Conservation (phyloP, 768 basidiomycete species). For the Pleurotus tuoliensis region DNA sequence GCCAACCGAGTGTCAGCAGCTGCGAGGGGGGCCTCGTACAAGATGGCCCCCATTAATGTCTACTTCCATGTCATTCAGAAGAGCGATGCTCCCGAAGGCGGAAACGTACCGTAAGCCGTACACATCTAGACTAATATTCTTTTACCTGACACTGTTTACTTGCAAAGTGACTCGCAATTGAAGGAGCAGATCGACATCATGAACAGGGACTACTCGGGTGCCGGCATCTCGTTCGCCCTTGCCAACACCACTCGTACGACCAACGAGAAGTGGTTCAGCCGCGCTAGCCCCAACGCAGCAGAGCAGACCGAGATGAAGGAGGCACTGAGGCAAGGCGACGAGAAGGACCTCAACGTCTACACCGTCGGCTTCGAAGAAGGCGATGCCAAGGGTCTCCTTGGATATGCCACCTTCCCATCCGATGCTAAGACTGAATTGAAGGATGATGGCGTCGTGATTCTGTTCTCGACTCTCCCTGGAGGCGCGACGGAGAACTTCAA, state of each 20-base stretch:
- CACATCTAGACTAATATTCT: not conserved
- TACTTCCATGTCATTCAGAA: constrained; percentile 32
- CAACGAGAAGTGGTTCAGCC: constrained; percentile 46
- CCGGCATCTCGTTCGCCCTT: constrained; percentile 37
- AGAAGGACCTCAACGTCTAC: constrained; percentile 44
- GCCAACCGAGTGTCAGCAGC: constrained; percentile 29
- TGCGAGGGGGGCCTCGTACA: not conserved
- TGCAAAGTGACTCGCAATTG: constrained; percentile 33
- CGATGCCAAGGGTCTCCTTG: constrained; percentile 39
- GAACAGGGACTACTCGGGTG: constrained; percentile 35
- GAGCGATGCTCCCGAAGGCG: constrained; percentile 28
- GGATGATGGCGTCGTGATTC: constrained; percentile 48
- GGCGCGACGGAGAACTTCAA: constrained; percentile 41
- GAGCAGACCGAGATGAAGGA: constrained; percentile 48
- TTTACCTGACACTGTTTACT: constrained; percentile 2
- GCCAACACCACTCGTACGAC: constrained; percentile 37
- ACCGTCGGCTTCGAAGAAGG: constrained; percentile 42
- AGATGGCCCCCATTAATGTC: constrained; percentile 15
- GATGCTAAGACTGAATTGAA: constrained; percentile 30
- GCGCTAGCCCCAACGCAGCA: constrained; percentile 28
- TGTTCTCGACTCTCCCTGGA: constrained; percentile 39
- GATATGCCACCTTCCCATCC: constrained; percentile 52
- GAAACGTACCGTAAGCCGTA: constrained; percentile 36
- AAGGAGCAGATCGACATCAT: constrained; percentile 33
- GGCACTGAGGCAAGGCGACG: constrained; percentile 36